Evolutionary conservation across 345 rosid genomes (phyloP).

Genomic region (Trapa bicornis): DNA sequence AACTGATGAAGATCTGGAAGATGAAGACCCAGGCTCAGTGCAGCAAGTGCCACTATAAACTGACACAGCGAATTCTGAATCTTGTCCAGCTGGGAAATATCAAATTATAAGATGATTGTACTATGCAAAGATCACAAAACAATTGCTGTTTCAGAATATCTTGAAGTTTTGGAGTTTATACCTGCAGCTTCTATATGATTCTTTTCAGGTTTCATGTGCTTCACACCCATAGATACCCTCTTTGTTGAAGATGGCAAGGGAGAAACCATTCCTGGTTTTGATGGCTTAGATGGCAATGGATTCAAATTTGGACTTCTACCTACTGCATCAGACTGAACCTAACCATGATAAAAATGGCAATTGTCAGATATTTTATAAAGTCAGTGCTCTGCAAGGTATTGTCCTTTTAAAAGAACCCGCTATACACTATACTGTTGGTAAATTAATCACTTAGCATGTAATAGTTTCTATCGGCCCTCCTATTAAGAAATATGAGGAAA

Average conservation of each 20-base stretch:
- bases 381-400: not conserved
- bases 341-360: not conserved
- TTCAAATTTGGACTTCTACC: constrained; percentile 16
- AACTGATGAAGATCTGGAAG: constrained; percentile 26
- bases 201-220: constrained; percentile 40
- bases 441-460: not conserved
- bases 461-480: not conserved
- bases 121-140: constrained; percentile 8
- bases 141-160: not conserved
- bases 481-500: not conserved
- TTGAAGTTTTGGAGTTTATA: constrained; percentile 1
- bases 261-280: constrained; percentile 23
- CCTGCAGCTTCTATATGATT: constrained; percentile 26
- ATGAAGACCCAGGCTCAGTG: constrained; percentile 31
- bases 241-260: constrained; percentile 31
- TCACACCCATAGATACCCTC: constrained; percentile 43
- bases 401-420: not conserved
- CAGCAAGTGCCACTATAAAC: constrained; percentile 23
- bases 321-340: constrained; percentile 27
- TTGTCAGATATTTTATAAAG: not conserved
- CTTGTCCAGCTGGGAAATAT: constrained; percentile 36
- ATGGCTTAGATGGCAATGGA: constrained; percentile 39
- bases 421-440: not conserved
- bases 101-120: constrained; percentile 4
- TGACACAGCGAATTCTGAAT: constrained; percentile 20